These are phyloP conservation scores for Pisolithus tinctorius DNA, from an alignment of 768 basidiomycete genomes.

Conservation along the genomic window DNA sequence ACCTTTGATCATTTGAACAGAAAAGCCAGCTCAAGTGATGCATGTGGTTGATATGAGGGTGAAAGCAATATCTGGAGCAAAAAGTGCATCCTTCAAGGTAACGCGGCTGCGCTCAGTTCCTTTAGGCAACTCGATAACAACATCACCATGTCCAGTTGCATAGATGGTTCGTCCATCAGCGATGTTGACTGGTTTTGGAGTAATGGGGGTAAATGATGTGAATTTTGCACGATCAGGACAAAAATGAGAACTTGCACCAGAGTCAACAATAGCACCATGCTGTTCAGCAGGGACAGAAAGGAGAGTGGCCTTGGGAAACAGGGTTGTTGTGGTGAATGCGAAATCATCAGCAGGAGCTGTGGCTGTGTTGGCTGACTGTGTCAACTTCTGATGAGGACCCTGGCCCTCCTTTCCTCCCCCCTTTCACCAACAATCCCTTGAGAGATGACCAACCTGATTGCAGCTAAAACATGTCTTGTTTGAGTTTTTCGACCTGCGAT, in stretches of 20 bases:
- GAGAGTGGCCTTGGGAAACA: too few relatives aligned
- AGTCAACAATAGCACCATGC: not conserved
- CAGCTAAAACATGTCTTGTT: constrained; percentile 17
- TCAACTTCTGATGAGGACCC: constrained; percentile 22
- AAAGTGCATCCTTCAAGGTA: not conserved
- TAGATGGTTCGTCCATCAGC: constrained; percentile 25
- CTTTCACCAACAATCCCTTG: constrained; percentile 23
- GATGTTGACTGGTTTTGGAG: not conserved
- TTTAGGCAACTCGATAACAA: constrained; percentile 21
- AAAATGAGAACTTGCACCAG: not conserved
- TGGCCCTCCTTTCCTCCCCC: constrained; percentile 35
- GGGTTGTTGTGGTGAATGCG: too few relatives aligned
- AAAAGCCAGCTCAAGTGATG: not conserved
- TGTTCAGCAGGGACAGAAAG: not conserved
- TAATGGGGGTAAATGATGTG: not conserved
- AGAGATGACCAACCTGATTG: constrained; percentile 16
- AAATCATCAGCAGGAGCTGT: too few relatives aligned
- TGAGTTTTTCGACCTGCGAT: not conserved
- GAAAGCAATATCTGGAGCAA: not conserved
- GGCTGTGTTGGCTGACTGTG: not conserved
- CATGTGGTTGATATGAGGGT: not conserved
- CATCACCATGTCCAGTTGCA: constrained; percentile 28
- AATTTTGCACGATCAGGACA: constrained; percentile 1
- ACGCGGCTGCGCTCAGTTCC: constrained; percentile 3
- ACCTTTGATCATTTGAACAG: not conserved